These are phyloP conservation scores for Eimeria zaria DNA, from an alignment of 169 alveolate species.

Conservation along the genomic window DNA sequence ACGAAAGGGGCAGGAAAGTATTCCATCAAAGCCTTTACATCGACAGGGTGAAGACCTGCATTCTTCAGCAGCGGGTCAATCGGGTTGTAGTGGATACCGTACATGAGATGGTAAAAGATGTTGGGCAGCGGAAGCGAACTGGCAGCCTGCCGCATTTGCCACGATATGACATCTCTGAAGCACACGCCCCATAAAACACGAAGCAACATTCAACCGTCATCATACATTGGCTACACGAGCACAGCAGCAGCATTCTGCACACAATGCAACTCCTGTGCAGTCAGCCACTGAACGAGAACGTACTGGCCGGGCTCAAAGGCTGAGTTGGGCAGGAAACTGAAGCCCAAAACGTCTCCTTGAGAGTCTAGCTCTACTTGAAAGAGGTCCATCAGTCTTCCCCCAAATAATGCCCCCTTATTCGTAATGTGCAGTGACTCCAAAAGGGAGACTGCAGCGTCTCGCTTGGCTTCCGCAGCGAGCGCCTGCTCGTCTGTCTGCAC, in stretches of 20 bases:
- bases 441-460: conserved; percentile 63
- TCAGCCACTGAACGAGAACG: neutral
- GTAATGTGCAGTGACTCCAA: conserved; percentile 44
- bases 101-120: conserved; percentile 69
- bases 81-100: conserved; percentile 73
- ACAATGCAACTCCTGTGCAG: neutral
- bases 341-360: conserved; percentile 47
- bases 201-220: neutral
- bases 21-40: conserved; percentile 51
- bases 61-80: neutral
- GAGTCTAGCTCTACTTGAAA: conserved; percentile 67
- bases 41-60: conserved; percentile 75
- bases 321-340: conserved; percentile 50
- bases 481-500: conserved; percentile 53
- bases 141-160: conserved; percentile 61
- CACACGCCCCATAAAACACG: neutral
- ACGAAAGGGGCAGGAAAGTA: conserved; percentile 54
- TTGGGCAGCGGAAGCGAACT: conserved; percentile 73
- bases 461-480: conserved; percentile 18
- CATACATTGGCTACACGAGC: neutral
- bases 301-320: conserved; percentile 64
- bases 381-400: conserved; percentile 55
- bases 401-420: conserved; percentile 19
- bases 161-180: conserved; percentile 55
- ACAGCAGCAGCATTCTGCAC: neutral